Base-by-base conservation (phyloP, 306 rosid species). In the Vigna hirtella region DNA sequence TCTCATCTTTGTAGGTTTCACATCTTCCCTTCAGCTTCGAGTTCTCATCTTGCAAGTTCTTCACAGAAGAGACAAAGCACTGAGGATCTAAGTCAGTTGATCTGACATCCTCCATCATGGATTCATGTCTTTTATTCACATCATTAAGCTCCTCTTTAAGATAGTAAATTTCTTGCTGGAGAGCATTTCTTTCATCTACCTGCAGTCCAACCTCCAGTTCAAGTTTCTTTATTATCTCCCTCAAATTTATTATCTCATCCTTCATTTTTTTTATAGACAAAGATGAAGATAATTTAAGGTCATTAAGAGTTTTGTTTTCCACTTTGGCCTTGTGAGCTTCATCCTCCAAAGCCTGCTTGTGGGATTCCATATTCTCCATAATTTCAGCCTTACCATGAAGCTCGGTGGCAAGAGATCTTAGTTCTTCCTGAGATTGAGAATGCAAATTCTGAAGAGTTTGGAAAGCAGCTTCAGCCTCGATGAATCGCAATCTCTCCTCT, bases 381-480 rank as follows among this genome's bases (percentile, higher is more conserved):
- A 86, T 53, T 57, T 82, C 83, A 73, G 81, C 83, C 77, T 88
- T 88, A 55, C 57, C 82, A 72, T 87, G 94, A 68, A 90, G 88
- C 77, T 93, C 89, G 16, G 83, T 77, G 38, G 87, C 90, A 70
- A 96, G 83, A 59, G 91, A 86, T 85, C 96, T 91, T 72, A 96
- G 91, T 42, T 96, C 97, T 81, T 93, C 98, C 83, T 91, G 97
- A 58, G 97, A 91, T 78, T 90, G 90, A 67, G 93, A 90, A 81
- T 93, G 98, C 85, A 90, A 74, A 86, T 89, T 87, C 88, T 96
- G 99, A 79, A 93, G 88, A 64, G 92, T 89, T 73, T 90, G 97
- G 93, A 96, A 93, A 74, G 99, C 97, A 61, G 96, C 89, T 87
- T 96, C 98, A 34, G 98, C 97, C 83, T 96, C 98, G 62, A 89